Evolutionary conservation across 768 basidiomycete genomes (phyloP).

Genomic region (Chlorophyllum brunneum): DNA sequence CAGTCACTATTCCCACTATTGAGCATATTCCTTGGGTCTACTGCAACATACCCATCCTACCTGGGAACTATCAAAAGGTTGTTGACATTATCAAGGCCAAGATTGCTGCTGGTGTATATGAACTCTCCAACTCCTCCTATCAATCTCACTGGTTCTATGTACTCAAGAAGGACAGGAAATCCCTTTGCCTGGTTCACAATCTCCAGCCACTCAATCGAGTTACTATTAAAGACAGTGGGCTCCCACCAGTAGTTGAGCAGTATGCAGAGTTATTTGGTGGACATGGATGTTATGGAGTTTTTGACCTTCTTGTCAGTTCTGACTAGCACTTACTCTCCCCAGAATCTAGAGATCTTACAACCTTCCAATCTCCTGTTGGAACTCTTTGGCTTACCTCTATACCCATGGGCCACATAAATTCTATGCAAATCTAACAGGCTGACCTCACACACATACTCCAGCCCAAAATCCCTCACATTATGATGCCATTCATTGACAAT

Average conservation of each 20-base stretch:
- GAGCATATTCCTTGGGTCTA: constrained; percentile 28
- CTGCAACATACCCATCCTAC: constrained; percentile 29
- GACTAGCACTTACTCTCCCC: constrained; percentile 26
- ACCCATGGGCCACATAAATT: constrained; percentile 31
- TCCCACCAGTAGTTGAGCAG: constrained; percentile 15
- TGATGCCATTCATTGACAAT: constrained; percentile 22
- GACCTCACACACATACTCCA: constrained; percentile 28
- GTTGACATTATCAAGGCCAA: constrained; percentile 24
- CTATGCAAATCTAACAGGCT: constrained; percentile 28
- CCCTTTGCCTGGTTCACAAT: constrained; percentile 17
- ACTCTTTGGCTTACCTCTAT: constrained; percentile 25
- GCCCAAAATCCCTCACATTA: constrained; percentile 24
- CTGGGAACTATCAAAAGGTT: constrained; percentile 22
- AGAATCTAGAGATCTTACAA: constrained; percentile 32
- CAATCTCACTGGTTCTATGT: no score
- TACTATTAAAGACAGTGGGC: constrained; percentile 15
- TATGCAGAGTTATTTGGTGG: constrained; percentile 18
- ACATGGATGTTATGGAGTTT: no score
- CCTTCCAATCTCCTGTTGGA: constrained; percentile 34
- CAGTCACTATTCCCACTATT: constrained; percentile 22
- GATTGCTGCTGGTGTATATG: constrained; percentile 9
- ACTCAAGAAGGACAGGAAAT: constrained; percentile 17
- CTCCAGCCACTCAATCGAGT: constrained; percentile 19
- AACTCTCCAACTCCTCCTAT: constrained; percentile 14
- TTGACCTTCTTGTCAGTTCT: constrained; percentile 29